phyloP scores from a whole-genome alignment of 371 early-diverging fungal species.

The Mucor piriformis region DNA sequence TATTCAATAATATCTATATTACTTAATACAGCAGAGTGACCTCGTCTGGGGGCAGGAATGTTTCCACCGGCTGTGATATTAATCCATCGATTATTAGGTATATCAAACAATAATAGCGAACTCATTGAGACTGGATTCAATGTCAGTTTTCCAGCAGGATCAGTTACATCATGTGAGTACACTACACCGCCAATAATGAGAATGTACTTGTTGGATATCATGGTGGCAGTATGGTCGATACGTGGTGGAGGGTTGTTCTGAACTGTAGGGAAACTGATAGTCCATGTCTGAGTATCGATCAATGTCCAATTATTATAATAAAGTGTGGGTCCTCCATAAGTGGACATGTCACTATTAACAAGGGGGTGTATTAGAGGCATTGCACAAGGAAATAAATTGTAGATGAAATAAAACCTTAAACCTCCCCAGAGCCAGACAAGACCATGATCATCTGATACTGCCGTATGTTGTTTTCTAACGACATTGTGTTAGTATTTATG shows the following conservation, averaged over 20 bases:
- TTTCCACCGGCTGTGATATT: conserved; percentile 47
- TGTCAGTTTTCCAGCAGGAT: conserved; percentile 32
- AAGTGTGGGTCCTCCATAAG: conserved; percentile 12
- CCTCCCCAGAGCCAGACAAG: conserved; percentile 50
- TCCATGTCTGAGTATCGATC: conserved; percentile 36
- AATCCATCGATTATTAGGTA: conserved; percentile 30
- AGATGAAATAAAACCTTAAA: too few species aligned
- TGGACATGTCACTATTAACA: conserved; percentile 12
- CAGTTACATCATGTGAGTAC: conserved; percentile 25
- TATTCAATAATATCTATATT: conserved; percentile 7
- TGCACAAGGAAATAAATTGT: too few species aligned
- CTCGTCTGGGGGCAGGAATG: conserved; percentile 47
- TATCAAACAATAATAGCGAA: conserved; percentile 36
- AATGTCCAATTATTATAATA: conserved; percentile 37
- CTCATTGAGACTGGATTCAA: conserved; percentile 48
- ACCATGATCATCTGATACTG: conserved; percentile 34
- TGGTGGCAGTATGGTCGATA: conserved; percentile 37
- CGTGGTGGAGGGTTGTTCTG: conserved; percentile 23
- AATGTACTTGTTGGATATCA: conserved; percentile 24
- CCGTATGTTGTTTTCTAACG: conserved; percentile 36
- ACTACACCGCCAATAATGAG: conserved; percentile 24
- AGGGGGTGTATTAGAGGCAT: not conserved
- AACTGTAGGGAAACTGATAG: conserved; percentile 9
- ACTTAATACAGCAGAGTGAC: conserved; percentile 48
- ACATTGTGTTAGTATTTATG: not conserved